Evolutionary conservation across 2,329 filamentous ascomycete species (phyloP), one percentile per base, ranked within the genome.

Genomic region (Raffaelea albimanens): DNA sequence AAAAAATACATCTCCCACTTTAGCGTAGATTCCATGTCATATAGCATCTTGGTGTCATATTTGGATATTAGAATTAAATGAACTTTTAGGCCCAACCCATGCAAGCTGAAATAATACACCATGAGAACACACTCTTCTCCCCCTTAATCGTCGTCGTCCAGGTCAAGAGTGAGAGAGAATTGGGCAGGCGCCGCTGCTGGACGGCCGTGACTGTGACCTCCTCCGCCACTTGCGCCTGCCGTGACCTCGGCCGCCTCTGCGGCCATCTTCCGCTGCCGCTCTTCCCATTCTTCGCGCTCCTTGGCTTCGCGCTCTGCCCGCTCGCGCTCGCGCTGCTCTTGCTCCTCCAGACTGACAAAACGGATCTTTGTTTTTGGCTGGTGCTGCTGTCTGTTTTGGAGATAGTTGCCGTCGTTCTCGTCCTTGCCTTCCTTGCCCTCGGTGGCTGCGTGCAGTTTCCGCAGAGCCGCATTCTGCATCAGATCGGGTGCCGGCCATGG

Each of bases 401-500:
- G 16, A 16, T 34, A 34, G 42, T 39, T 40, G 41, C 43, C 38
- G 43, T 34, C 5, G 38, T 16, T 23, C 20, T 23, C 9, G 44
- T 18, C 31, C 21, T 9, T 3, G 18, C 23, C 3, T 13, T 22
- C 21, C 13, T 14, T 43, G 47, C 13, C 33, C 25, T 49, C 46
- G 4, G 44, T 38, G 2, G 87, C 71, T 21, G 71, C 65, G 57
- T 88, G 81, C 40, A 79, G 75, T 9, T 71, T 68, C 0, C 80
- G 82, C 39, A 94, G 69, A 2, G 81, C 80, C 33, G 87, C 86
- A 16, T 69, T 67, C 29, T 79, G 75, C 52, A 93, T 86, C 50
- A 80, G 75, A 29, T 83, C 78, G 52, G 87, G 80, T 23, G 70
- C 71, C 1, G 87, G 87, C 87, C 87, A 94, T 1, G 87, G 87